Percentiles rank a stretch among this genome's conserved stretches.
These are phyloP conservation scores for Oleoguttula mirabilis DNA, from an alignment of 495 filamentous ascomycete genomes.

Conservation along the genomic window DNA sequence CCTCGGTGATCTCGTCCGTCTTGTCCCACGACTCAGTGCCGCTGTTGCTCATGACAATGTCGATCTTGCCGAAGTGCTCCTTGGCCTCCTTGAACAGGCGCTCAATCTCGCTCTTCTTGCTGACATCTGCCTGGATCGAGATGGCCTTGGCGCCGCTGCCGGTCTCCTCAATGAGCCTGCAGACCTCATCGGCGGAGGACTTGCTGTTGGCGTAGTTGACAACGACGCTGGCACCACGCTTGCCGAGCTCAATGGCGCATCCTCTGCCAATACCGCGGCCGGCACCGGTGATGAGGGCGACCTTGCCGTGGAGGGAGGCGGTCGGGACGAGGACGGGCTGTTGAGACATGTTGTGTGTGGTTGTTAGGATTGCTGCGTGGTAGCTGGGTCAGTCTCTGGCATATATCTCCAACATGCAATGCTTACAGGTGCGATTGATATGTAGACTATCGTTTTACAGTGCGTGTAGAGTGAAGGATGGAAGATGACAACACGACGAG, in stretches of 20 bases:
- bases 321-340: slow-evolving; percentile 26
- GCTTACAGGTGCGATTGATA: no score
- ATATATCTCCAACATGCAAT: no score
- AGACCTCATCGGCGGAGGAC: slow-evolving; percentile 50
- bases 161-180: slow-evolving; percentile 45
- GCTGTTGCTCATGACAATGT: slow-evolving; percentile 64
- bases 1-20: slow-evolving; percentile 57
- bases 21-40: slow-evolving; percentile 53
- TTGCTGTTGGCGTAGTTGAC: slow-evolving; percentile 65
- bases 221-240: slow-evolving; percentile 57
- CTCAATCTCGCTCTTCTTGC: slow-evolving; percentile 50
- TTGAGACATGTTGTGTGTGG: no score
- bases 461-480: no score
- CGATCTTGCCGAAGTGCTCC: slow-evolving; percentile 52
- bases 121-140: slow-evolving; percentile 61
- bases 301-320: slow-evolving; percentile 47
- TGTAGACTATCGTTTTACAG: no score
- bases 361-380: no score
- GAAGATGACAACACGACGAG: no score
- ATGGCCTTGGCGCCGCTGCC: slow-evolving; percentile 48
- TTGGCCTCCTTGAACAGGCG: slow-evolving; percentile 53
- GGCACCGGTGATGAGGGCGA: slow-evolving; percentile 62
- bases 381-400: no score
- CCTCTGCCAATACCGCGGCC: slow-evolving; percentile 60
- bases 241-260: slow-evolving; percentile 64